Evolutionary conservation across 345 rosid species (phyloP).

Genomic region (Eucalyptus coolabah): DNA sequence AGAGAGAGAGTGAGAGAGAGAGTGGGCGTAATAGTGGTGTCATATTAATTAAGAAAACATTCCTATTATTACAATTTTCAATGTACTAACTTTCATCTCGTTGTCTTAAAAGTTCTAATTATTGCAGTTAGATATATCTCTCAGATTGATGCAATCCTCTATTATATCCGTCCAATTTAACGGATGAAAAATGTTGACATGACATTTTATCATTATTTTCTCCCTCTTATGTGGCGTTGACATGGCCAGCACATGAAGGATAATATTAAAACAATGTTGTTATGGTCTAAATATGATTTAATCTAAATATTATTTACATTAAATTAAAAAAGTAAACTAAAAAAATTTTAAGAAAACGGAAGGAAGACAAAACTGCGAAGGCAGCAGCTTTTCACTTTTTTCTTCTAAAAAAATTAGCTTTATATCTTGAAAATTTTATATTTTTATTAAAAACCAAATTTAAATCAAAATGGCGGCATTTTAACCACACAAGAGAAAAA

Average conservation of each 20-base stretch:
- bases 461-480: too few relatives aligned
- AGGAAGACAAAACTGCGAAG: too few relatives aligned
- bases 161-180: not conserved
- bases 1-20: not conserved
- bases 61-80: not conserved
- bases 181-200: fast-evolving
- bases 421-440: too few relatives aligned
- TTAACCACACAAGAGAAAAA: too few relatives aligned
- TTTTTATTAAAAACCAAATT: too few relatives aligned
- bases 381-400: too few relatives aligned
- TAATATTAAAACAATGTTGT: not conserved
- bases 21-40: not conserved
- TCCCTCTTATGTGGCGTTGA: not conserved
- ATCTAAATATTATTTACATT: too few relatives aligned
- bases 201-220: not conserved
- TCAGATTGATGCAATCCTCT: not conserved
- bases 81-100: not conserved
- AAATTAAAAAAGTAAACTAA: too few relatives aligned
- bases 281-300: not conserved
- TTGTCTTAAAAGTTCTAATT: not conserved
- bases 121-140: not conserved
- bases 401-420: too few relatives aligned
- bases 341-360: too few relatives aligned
- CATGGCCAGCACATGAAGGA: not conserved
- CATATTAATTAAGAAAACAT: not conserved